A percentile compares a stretch with the other conserved stretches of the same genome.
Conservation (phyloP, 371 early-diverging fungal genomes). For the Fennellomyces sp. region DNA sequence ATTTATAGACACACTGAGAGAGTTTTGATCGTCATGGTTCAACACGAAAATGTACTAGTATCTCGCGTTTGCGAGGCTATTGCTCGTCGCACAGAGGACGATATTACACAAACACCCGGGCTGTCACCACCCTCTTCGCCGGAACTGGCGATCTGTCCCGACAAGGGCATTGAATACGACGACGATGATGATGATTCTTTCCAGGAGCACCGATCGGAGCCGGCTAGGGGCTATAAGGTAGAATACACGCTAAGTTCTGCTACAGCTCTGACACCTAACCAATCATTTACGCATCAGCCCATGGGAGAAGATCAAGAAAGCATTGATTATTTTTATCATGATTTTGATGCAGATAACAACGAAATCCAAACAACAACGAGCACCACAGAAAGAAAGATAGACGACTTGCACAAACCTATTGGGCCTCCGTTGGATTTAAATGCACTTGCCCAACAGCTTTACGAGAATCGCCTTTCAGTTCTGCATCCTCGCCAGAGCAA, state of each 20-base stretch:
- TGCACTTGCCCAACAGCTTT: slow-evolving; percentile 39
- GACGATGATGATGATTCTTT: neutral
- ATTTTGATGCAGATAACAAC: neutral
- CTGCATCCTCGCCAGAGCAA: slow-evolving; percentile 34
- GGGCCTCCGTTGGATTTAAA: slow-evolving; percentile 38
- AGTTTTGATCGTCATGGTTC: too few species aligned
- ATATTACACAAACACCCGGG: neutral
- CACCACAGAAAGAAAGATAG: neutral
- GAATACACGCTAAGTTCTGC: neutral
- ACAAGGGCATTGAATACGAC: neutral
- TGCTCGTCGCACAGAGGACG: neutral
- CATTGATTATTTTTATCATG: neutral
- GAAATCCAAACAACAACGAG: neutral
- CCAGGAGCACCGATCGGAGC: too few species aligned
- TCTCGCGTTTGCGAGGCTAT: too few species aligned
- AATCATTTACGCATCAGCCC: neutral
- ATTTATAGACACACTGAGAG: too few species aligned
- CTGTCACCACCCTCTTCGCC: neutral
- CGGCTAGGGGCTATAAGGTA: neutral
- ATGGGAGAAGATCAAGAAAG: neutral
- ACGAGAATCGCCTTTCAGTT: slow-evolving; percentile 42
- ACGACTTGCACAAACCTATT: too few species aligned
- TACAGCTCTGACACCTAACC: neutral
- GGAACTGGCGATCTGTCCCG: neutral
- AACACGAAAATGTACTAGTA: too few species aligned